Conservation (phyloP, 2,329 filamentous ascomycete genomes). For the Xylaria sp. region DNA sequence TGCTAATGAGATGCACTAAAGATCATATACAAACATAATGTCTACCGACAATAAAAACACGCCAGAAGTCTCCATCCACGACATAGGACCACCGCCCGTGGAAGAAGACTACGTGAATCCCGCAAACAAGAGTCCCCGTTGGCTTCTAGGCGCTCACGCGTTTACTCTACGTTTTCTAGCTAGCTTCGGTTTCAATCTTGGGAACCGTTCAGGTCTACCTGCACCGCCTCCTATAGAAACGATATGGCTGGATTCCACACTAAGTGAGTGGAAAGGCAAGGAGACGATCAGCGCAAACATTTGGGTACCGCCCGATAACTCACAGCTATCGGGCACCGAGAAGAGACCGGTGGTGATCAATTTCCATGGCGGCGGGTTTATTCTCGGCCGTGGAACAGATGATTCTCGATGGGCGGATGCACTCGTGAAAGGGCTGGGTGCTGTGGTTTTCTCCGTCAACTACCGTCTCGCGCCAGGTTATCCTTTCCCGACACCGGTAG, state of each 20-base stretch:
- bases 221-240: slow-evolving; percentile 35
- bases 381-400: slow-evolving; percentile 69
- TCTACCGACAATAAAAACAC: slow-evolving; percentile 19
- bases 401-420: slow-evolving; percentile 68
- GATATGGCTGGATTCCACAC: slow-evolving; percentile 45
- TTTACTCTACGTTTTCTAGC: slow-evolving; percentile 41
- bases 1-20: slow-evolving; percentile 24
- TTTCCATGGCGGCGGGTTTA: slow-evolving; percentile 74
- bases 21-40: slow-evolving; percentile 9
- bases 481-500: slow-evolving; percentile 71
- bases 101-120: slow-evolving; percentile 43
- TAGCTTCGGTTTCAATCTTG: slow-evolving; percentile 41
- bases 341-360: slow-evolving; percentile 66
- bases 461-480: slow-evolving; percentile 72
- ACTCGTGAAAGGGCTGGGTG: slow-evolving; percentile 62
- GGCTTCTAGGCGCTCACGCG: slow-evolving; percentile 45
- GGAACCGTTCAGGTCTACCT: slow-evolving; percentile 36
- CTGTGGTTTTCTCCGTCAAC: slow-evolving; percentile 71
- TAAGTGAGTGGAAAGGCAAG: slow-evolving; percentile 42
- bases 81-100: slow-evolving; percentile 39
- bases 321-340: slow-evolving; percentile 31
- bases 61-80: slow-evolving; percentile 34
- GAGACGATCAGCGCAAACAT: slow-evolving; percentile 42
- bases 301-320: slow-evolving; percentile 41
- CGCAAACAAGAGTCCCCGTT: slow-evolving; percentile 41